phyloP scores from a whole-genome alignment of 2,329 filamentous ascomycete species.

The Aspergillus sergii region DNA sequence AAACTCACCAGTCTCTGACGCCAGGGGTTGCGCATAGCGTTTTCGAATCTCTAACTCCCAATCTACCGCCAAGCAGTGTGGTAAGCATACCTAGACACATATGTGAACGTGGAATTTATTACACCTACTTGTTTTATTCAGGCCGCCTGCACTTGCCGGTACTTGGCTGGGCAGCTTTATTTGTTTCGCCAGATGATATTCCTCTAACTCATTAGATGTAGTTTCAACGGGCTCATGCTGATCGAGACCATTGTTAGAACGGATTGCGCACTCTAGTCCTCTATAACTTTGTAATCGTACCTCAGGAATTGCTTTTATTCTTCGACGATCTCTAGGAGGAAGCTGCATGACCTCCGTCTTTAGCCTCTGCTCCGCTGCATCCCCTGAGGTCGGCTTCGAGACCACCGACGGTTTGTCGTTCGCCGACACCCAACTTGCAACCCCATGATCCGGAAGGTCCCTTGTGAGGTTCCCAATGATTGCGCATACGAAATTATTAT shows the following conservation, averaged over 20 bases:
- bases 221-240: conserved; percentile 41
- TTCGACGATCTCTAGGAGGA: conserved; percentile 60
- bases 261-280: not conserved
- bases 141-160: conserved; percentile 69
- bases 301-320: conserved; percentile 58
- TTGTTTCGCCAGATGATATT: conserved; percentile 49
- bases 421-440: conserved; percentile 66
- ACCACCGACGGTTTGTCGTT: conserved; percentile 56
- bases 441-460: conserved; percentile 63
- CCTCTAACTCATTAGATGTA: conserved; percentile 39
- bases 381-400: conserved; percentile 56
- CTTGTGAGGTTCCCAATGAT: conserved; percentile 62
- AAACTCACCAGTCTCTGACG: conserved; percentile 64
- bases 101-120: conserved; percentile 12
- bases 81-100: conserved; percentile 17
- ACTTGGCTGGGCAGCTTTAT: conserved; percentile 62
- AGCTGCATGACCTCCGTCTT: conserved; percentile 68
- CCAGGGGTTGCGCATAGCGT: conserved; percentile 64
- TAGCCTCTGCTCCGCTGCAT: conserved; percentile 64
- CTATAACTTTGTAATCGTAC: conserved; percentile 32
- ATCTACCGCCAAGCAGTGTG: conserved; percentile 38
- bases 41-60: conserved; percentile 68
- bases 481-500: conserved; percentile 63
- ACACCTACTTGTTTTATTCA: conserved; percentile 75
- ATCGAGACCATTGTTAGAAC: conserved; percentile 11